Percentiles rank a stretch among this genome's conserved stretches.
Evolutionary conservation across 2,329 filamentous ascomycete genomes (phyloP).

Genomic region (Colletotrichum eleusines): DNA sequence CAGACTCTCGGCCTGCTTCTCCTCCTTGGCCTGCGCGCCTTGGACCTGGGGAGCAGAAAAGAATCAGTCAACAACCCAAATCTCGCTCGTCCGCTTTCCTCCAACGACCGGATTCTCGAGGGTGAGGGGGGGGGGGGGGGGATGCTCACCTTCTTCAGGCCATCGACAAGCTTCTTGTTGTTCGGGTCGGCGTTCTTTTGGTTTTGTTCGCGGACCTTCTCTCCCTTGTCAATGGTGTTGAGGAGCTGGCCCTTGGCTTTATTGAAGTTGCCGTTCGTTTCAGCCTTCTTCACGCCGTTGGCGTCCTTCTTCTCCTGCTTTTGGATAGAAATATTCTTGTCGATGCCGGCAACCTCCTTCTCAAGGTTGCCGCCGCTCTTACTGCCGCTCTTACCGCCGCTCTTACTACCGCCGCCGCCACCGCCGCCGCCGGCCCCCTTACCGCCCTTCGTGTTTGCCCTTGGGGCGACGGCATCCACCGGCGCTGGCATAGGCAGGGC

Average conservation of each 20-base stretch:
- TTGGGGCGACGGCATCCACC: conserved; percentile 8
- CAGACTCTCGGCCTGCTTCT: conserved; percentile 23
- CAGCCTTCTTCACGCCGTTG: conserved; percentile 1
- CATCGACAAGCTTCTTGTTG: conserved; percentile 10
- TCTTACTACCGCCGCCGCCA: not conserved
- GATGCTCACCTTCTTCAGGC: conserved; percentile 22
- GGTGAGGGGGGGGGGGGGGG: too few relatives aligned
- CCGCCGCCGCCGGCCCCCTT: too few relatives aligned
- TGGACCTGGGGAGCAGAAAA: conserved; percentile 11
- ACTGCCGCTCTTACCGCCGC: too few relatives aligned
- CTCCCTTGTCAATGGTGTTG: not conserved
- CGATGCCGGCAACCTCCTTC: conserved; percentile 6
- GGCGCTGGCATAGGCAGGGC: conserved; percentile 28
- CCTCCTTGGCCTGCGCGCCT: conserved; percentile 16
- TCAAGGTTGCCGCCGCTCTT: not conserved
- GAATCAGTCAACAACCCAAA: not conserved
- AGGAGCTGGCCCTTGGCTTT: conserved; percentile 9
- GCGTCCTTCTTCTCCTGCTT: conserved; percentile 22
- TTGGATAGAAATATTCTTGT: conserved; percentile 30
- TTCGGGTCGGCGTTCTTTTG: conserved; percentile 24
- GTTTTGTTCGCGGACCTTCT: conserved; percentile 5
- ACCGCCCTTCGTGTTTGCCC: too few relatives aligned
- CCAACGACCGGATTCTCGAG: too few relatives aligned
- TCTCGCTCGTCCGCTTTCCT: too few relatives aligned
- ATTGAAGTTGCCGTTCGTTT: conserved; percentile 1